These are phyloP conservation scores for Phaeosphaeriaceae sp. DNA, from an alignment of 2,329 filamentous ascomycete species.

Conservation along the genomic window DNA sequence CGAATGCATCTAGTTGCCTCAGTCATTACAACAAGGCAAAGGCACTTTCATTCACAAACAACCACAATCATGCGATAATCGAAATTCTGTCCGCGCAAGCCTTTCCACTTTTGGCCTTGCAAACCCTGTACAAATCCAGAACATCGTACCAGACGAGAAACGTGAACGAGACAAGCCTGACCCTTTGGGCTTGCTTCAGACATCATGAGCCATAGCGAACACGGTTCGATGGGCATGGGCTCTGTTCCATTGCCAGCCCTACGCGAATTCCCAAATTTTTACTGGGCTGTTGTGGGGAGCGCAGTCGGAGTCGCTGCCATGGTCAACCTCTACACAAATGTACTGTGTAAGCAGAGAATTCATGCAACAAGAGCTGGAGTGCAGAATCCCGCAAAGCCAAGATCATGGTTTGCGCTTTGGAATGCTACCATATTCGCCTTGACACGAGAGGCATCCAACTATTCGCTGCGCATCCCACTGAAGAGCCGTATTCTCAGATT, in stretches of 20 bases:
- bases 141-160: neutral
- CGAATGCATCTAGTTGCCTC: too few relatives aligned
- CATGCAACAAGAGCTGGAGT: conserved; percentile 48
- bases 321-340: conserved; percentile 55
- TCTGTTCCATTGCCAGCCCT: conserved; percentile 53
- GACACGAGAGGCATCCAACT: conserved; percentile 60
- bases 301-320: conserved; percentile 53
- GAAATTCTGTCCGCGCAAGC: too few relatives aligned
- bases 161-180: conserved; percentile 14
- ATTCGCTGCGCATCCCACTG: conserved; percentile 47
- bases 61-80: too few relatives aligned
- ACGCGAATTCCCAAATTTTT: conserved; percentile 58
- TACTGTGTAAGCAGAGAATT: conserved; percentile 60
- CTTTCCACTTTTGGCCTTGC: too few relatives aligned
- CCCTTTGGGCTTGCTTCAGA: conserved; percentile 3
- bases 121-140: neutral
- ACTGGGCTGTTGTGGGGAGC: conserved; percentile 59
- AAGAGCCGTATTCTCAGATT: conserved; percentile 46
- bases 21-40: too few relatives aligned
- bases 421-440: conserved; percentile 62
- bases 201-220: conserved; percentile 34
- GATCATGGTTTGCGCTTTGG: conserved; percentile 52
- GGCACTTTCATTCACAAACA: too few relatives aligned
- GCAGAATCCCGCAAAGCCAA: conserved; percentile 60
- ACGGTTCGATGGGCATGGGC: conserved; percentile 39